Conservation (phyloP, 768 basidiomycete genomes). For the Botryobasidium botryosum region DNA sequence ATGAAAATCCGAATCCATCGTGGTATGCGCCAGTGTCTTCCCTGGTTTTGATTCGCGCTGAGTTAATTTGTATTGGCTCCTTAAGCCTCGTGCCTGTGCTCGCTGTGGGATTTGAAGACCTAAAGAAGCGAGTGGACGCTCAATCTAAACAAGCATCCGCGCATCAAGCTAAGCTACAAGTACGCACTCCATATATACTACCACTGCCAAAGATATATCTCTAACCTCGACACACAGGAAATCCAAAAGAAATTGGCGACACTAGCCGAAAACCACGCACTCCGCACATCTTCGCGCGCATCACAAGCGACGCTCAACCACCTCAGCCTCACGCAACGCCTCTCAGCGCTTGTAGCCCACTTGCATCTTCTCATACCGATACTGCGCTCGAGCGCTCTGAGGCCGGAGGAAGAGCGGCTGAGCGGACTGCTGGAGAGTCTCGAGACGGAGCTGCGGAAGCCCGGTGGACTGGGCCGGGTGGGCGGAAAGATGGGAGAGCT, state of each 20-base stretch:
- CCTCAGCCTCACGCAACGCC: constrained; percentile 36
- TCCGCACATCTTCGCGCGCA: constrained; percentile 51
- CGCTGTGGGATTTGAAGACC: constrained; percentile 66
- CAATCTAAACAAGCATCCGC: constrained; percentile 47
- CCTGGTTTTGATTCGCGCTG: not conserved
- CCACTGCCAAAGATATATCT: too few relatives aligned
- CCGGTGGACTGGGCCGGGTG: constrained; percentile 30
- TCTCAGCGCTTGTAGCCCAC: constrained; percentile 55
- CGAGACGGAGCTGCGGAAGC: constrained; percentile 47
- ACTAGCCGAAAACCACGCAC: constrained; percentile 42
- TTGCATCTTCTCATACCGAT: constrained; percentile 64
- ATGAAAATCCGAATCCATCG: constrained; percentile 67
- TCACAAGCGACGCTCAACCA: constrained; percentile 50
- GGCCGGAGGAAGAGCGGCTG: constrained; percentile 65
- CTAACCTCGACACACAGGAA: too few relatives aligned
- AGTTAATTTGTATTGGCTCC: not conserved
- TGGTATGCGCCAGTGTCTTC: constrained; percentile 31
- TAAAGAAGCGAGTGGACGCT: constrained; percentile 61
- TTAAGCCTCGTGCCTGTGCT: constrained; percentile 63
- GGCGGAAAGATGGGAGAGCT: constrained; percentile 64
- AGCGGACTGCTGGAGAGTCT: constrained; percentile 55
- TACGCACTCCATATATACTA: constrained; percentile 16
- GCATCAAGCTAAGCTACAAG: constrained; percentile 52
- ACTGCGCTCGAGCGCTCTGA: constrained; percentile 54
- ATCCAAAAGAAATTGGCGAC: constrained; percentile 44